Conservation (phyloP, 1,284 basidiomycete species). For the Ceraceosorus guamensis region DNA sequence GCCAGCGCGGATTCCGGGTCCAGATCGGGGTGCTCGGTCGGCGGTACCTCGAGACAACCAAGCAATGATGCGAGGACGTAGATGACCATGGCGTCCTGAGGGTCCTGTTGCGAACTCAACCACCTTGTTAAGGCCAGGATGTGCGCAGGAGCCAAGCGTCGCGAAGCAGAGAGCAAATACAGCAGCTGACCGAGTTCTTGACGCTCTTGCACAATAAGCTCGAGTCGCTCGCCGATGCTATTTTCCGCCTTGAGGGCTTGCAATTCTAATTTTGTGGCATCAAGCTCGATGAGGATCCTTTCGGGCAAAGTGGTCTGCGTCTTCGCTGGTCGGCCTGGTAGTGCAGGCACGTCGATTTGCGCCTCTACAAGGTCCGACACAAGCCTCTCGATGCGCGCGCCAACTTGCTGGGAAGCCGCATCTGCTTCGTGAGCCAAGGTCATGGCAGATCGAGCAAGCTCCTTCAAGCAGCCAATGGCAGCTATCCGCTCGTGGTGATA, state of each 20-base stretch:
- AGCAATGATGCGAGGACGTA: conserved; percentile 67
- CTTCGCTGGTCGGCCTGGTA: too few species aligned
- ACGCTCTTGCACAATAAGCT: conserved; percentile 34
- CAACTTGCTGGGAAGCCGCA: conserved; percentile 23
- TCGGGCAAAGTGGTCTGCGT: conserved; percentile 12
- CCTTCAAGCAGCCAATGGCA: conserved; percentile 37
- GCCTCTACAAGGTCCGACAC: conserved; percentile 26
- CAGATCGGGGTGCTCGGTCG: conserved; percentile 7
- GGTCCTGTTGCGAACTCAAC: conserved; percentile 7
- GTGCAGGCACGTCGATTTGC: conserved; percentile 13
- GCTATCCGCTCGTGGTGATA: conserved; percentile 42
- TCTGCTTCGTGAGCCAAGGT: conserved; percentile 36
- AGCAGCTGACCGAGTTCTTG: conserved; percentile 38
- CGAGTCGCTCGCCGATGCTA: conserved; percentile 15
- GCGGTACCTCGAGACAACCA: conserved; percentile 59
- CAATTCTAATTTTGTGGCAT: conserved; percentile 14
- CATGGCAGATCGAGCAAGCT: conserved; percentile 33
- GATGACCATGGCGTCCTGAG: conserved; percentile 53
- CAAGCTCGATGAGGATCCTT: conserved; percentile 28
- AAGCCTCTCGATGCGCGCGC: conserved; percentile 35
- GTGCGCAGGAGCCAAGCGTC: conserved; percentile 19
- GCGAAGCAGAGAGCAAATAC: conserved; percentile 38
- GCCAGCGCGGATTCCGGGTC: conserved; percentile 27
- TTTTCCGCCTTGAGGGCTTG: not conserved
- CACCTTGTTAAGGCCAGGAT: conserved; percentile 28